Conservation (phyloP, 1,284 basidiomycete genomes). For the Melampsora larici-populina region DNA sequence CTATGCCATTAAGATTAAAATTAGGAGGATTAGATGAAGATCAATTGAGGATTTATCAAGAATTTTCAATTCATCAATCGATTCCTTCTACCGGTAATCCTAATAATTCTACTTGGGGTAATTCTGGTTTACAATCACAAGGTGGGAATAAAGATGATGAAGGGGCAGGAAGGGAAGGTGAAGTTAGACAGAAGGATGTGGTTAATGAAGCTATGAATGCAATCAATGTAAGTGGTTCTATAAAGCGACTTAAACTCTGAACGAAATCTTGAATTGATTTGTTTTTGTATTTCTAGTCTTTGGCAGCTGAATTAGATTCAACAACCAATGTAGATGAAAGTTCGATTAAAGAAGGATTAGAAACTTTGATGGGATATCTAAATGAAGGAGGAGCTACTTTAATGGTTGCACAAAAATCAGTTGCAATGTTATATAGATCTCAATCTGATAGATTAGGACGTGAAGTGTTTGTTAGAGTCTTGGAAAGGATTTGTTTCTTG, state of each 20-base stretch:
- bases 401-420: constrained; percentile 59
- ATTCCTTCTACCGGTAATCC: not conserved
- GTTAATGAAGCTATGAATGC: not conserved
- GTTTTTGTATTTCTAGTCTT: not conserved
- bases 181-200: constrained; percentile 9
- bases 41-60: constrained; percentile 90
- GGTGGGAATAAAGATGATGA: no score
- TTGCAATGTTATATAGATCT: constrained; percentile 34
- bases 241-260: no score
- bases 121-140: no score
- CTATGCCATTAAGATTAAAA: constrained; percentile 83
- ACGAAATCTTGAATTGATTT: no score
- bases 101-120: not conserved
- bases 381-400: constrained; percentile 43
- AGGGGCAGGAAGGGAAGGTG: not conserved
- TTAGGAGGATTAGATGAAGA: constrained; percentile 73
- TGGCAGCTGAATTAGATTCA: constrained; percentile 20
- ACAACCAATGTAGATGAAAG: constrained; percentile 20
- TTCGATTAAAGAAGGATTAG: constrained; percentile 62
- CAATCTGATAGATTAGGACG: constrained; percentile 66
- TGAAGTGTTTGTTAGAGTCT: constrained; percentile 81
- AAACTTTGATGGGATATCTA: constrained; percentile 49
- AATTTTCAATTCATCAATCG: constrained; percentile 65
- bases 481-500: constrained; percentile 82
- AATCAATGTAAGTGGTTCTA: no score